Base-by-base conservation (phyloP, 768 basidiomycete species). In the Dentipellis fragilis region DNA sequence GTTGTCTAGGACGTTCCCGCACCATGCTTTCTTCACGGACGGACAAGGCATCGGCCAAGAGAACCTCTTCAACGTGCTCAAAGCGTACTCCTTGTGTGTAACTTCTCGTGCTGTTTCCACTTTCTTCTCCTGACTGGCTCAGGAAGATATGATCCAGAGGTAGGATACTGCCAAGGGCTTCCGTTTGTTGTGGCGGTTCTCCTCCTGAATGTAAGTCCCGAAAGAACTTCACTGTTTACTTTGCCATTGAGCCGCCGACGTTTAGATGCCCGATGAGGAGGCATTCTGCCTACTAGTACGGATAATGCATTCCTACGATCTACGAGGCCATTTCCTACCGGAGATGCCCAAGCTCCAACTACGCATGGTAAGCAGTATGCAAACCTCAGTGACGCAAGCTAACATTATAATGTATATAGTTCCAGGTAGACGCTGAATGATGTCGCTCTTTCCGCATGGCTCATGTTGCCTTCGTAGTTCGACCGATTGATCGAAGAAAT, bases 231-330 rank as follows among this genome's bases (percentile, higher is more conserved):
- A 29, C 17, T 40, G 46, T 55, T 17, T 10, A 37, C 40, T 23
- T 34, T 37, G 37, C 16, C 23, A n/a, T 54, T 45, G 2, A 42
- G 38, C 47, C 46, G 16, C 19, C 35, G 51, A 14, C 16, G 9
- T 40, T 4, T 58, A 98, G 95, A 99, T 99, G 96, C 96, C 96
- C 21, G 96, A 98, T 59, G 96, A 99, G 72, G 95, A 98, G 71
- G 95, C 95, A 0, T 99, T 99, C 69, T 95, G 89, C 60, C 80
- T 98, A 10, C 79, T 98, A 10, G 93, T 97, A 29, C 78, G 96
- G 53, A 71, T 99, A 14, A 98, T 98, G 96, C 78, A 96, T 57
- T 89, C 94, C 1, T 98, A 99, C 66, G 94, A 95, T 68, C 76
- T 98, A 2, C 84, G 95, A 46, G 93, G 93, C 1, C 95, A 97